These are phyloP conservation scores for Fomitopsis pulvina DNA, from an alignment of 768 basidiomycete species.

Conservation along the genomic window DNA sequence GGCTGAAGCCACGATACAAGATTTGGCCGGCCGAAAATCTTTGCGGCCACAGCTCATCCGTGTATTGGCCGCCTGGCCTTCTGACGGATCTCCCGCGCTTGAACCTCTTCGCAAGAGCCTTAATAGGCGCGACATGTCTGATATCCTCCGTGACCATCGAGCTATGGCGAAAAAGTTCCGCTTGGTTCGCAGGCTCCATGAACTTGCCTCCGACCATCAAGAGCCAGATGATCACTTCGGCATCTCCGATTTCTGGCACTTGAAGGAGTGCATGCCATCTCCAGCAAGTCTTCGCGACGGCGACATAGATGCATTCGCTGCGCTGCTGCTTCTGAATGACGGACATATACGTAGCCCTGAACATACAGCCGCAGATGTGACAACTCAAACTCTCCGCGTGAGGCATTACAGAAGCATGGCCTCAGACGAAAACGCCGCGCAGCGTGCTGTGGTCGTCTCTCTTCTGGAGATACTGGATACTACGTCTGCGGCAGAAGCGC, in stretches of 20 bases:
- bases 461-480: conserved; percentile 56
- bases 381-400: conserved; percentile 36
- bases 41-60: conserved; percentile 39
- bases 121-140: conserved; percentile 40
- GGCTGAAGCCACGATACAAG: conserved; percentile 51
- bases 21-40: conserved; percentile 33
- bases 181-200: conserved; percentile 57
- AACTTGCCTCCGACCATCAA: conserved; percentile 29
- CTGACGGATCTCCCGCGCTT: conserved; percentile 45
- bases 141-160: conserved; percentile 50
- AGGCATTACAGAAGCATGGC: conserved; percentile 21
- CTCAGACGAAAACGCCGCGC: conserved; percentile 21
- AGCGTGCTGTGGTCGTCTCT: conserved; percentile 44
- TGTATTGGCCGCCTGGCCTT: conserved; percentile 75
- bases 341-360: conserved; percentile 60
- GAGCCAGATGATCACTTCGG: conserved; percentile 43
- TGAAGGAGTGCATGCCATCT: conserved; percentile 72
- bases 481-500: conserved; percentile 38
- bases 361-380: conserved; percentile 40
- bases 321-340: conserved; percentile 49
- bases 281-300: conserved; percentile 47
- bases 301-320: conserved; percentile 69
- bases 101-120: conserved; percentile 38
- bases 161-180: conserved; percentile 74
- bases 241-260: conserved; percentile 69